A percentile compares a stretch with the other conserved stretches of the same genome.
phyloP scores from a whole-genome alignment of 73 alveolate species.

The Tetrahymena malaccensis region DNA sequence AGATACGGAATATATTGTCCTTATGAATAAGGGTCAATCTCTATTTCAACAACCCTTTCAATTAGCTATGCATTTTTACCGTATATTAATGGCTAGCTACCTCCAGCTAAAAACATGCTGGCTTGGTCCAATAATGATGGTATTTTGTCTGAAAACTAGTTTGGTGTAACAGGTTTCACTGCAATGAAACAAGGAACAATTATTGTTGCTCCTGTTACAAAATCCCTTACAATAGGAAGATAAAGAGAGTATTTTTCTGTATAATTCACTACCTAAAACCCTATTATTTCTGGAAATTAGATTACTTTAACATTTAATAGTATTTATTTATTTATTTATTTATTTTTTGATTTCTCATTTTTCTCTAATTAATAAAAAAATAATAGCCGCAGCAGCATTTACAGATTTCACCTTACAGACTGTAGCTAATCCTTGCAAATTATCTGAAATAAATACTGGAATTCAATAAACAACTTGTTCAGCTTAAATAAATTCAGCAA shows the following conservation, averaged over 20 bases:
- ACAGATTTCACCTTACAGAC: neutral
- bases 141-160: neutral
- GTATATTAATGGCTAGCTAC: neutral
- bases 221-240: neutral
- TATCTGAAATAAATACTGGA: neutral
- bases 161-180: neutral
- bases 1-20: slow-evolving; percentile 30
- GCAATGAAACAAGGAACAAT: neutral
- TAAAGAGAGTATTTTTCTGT: neutral
- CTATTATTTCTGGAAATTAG: neutral
- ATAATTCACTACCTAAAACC: neutral
- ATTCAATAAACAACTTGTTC: neutral
- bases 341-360: neutral
- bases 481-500: neutral
- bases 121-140: slow-evolving; percentile 19
- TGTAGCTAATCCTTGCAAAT: neutral
- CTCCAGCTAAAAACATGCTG: slow-evolving; percentile 9
- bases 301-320: neutral
- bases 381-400: neutral
- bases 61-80: slow-evolving; percentile 11
- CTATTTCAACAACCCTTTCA: neutral
- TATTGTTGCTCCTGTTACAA: slow-evolving; percentile 1
- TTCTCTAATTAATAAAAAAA: neutral
- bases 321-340: neutral
- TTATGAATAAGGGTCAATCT: slow-evolving; percentile 3